These are phyloP conservation scores for Phaseolus coccineus DNA, from an alignment of 331 rosid genomes.

Conservation along the genomic window DNA sequence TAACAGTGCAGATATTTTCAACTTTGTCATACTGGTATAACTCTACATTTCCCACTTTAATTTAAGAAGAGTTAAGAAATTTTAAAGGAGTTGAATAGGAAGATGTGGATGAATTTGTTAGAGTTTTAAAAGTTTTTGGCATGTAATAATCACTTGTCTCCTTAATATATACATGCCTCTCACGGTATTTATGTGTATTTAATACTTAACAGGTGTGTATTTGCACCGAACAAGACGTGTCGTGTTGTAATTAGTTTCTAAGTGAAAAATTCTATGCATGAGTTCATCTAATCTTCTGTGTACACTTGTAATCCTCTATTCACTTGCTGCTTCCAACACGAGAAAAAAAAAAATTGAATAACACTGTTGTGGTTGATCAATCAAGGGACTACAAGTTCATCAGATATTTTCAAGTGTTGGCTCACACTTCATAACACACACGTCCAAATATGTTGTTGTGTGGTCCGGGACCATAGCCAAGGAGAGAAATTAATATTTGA, in stretches of 20 bases:
- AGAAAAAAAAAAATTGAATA: too few species aligned
- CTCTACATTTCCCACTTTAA: not conserved
- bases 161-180: slow-evolving; percentile 1
- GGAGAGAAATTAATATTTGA: too few species aligned
- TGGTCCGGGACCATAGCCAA: too few species aligned
- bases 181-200: not conserved
- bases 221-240: slow-evolving; percentile 6
- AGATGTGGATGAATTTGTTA: too few species aligned
- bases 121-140: not conserved
- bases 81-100: not conserved
- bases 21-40: not conserved
- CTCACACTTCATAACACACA: too few species aligned
- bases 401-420: too few species aligned
- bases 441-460: too few species aligned
- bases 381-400: not conserved
- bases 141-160: not conserved
- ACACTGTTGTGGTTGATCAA: not conserved
- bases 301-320: not conserved
- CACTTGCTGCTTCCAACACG: too few species aligned
- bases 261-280: not conserved
- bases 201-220: not conserved
- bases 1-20: not conserved
- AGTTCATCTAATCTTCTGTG: not conserved
- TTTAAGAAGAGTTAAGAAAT: not conserved
- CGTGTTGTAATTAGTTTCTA: not conserved